Evolutionary conservation across 768 basidiomycete species (phyloP).

Genomic region (Leucocoprinus leucothites): DNA sequence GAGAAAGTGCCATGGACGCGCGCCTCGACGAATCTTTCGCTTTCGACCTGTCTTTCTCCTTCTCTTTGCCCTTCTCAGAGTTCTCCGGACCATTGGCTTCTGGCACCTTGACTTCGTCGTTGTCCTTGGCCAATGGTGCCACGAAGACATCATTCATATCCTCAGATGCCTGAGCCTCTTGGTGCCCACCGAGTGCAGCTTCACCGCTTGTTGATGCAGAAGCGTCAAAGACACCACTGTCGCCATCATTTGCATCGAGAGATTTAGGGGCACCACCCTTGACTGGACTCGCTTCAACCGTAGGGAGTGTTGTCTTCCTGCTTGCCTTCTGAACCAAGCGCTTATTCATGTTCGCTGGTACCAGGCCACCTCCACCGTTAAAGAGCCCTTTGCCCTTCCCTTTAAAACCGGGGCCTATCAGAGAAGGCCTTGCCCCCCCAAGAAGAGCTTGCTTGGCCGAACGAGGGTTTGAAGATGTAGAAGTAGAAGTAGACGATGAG

Average conservation of each 20-base stretch:
- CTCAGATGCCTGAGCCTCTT: slow-evolving; percentile 6
- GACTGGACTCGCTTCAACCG: slow-evolving; percentile 46
- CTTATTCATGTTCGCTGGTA: slow-evolving; percentile 5
- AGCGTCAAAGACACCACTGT: slow-evolving; percentile 15
- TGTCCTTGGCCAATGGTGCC: slow-evolving; percentile 12
- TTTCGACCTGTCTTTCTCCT: slow-evolving; percentile 29
- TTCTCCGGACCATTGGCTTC: slow-evolving; percentile 12
- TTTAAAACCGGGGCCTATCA: slow-evolving; percentile 12
- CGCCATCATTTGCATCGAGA: slow-evolving; percentile 17
- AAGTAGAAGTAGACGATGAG: slow-evolving; percentile 8
- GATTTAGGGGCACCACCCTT: slow-evolving; percentile 33
- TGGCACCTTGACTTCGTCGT: slow-evolving; percentile 11
- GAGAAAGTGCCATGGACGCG: slow-evolving; percentile 55
- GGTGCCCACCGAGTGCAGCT: not conserved
- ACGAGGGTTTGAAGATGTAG: not conserved
- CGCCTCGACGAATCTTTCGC: slow-evolving; percentile 43
- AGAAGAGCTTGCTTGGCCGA: slow-evolving; percentile 5
- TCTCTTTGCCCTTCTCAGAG: slow-evolving; percentile 21
- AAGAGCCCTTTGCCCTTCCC: slow-evolving; percentile 22
- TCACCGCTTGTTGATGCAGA: slow-evolving; percentile 2
- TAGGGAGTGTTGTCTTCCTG: slow-evolving; percentile 43
- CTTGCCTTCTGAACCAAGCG: slow-evolving; percentile 36
- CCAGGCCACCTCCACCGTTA: slow-evolving; percentile 16
- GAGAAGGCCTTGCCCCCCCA: not conserved
- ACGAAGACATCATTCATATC: slow-evolving; percentile 16